Conservation (phyloP, 2,329 filamentous ascomycete genomes). For the Sclerotinia borealis region DNA sequence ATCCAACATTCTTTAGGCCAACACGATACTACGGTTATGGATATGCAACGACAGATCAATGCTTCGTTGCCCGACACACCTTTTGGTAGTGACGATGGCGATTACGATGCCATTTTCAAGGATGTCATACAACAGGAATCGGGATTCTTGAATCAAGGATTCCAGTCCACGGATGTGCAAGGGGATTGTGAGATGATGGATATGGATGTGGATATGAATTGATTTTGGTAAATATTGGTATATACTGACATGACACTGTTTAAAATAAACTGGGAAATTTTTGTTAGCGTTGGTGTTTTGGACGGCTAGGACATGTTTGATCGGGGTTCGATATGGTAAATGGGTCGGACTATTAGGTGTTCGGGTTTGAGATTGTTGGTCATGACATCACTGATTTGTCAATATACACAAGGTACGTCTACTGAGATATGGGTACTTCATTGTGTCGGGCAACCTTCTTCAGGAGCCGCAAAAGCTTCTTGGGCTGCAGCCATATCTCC, state of each 20-base stretch:
- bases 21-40: neutral
- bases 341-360: neutral
- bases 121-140: slow-evolving; percentile 50
- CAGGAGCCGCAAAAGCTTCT: slow-evolving; percentile 56
- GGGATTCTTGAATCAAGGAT: slow-evolving; percentile 16
- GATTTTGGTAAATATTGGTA: neutral
- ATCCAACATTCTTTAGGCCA: neutral
- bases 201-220: slow-evolving; percentile 13
- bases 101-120: slow-evolving; percentile 60
- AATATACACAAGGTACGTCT: slow-evolving; percentile 9
- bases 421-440: slow-evolving; percentile 34
- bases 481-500: slow-evolving; percentile 83
- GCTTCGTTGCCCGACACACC: slow-evolving; percentile 16
- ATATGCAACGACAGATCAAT: slow-evolving; percentile 6
- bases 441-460: slow-evolving; percentile 58
- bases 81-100: slow-evolving; percentile 46
- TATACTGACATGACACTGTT: neutral
- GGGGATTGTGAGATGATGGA: slow-evolving; percentile 18
- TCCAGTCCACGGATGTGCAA: neutral
- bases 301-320: slow-evolving; percentile 12
- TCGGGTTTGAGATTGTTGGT: neutral
- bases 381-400: slow-evolving; percentile 12
- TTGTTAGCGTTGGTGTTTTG: slow-evolving; percentile 26
- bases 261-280: neutral
- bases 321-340: neutral